Percentiles rank a stretch among this genome's conserved stretches.
These are phyloP conservation scores for Starmerella vitae DNA, from an alignment of 805 yeast genomes.

Conservation along the genomic window DNA sequence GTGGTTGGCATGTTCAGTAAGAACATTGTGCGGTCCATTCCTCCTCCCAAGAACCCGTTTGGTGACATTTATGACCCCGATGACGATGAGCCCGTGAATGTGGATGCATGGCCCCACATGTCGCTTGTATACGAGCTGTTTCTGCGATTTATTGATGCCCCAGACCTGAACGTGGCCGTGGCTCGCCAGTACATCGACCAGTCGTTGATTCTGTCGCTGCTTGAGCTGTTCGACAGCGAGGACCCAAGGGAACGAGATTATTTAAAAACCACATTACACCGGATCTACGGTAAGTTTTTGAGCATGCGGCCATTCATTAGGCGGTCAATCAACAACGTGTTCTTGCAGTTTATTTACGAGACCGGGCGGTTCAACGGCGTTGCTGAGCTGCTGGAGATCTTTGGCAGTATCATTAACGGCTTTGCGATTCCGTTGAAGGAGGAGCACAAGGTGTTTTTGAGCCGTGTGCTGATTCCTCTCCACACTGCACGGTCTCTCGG, in stretches of 20 bases:
- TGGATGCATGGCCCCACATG: constrained; percentile 98
- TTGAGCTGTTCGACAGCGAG: constrained; percentile 89
- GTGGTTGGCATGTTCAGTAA: constrained; percentile 81
- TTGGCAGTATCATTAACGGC: constrained; percentile 94
- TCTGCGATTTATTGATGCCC: constrained; percentile 80
- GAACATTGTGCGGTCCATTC: constrained; percentile 87
- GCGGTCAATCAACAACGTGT: constrained; percentile 81
- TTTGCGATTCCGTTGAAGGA: constrained; percentile 95
- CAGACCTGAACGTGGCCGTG: constrained; percentile 82
- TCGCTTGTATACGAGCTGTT: constrained; percentile 91
- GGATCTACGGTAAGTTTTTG: constrained; percentile 90
- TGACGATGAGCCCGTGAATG: constrained; percentile 95
- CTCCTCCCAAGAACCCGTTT: constrained; percentile 94
- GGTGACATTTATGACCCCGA: constrained; percentile 97
- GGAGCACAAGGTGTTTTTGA: constrained; percentile 84
- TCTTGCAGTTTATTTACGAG: constrained; percentile 84
- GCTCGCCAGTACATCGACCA: constrained; percentile 94
- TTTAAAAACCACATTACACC: constrained; percentile 83
- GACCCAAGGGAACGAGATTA: constrained; percentile 95
- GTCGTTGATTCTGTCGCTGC: constrained; percentile 60
- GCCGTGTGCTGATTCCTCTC: constrained; percentile 75
- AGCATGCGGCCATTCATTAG: constrained; percentile 82
- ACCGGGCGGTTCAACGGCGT: constrained; percentile 93
- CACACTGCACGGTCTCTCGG: constrained; percentile 84
- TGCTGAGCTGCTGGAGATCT: constrained; percentile 83